Evolutionary conservation across 164 flowering plant genomes (phyloP).

Genomic region (Echeveria elegans): DNA sequence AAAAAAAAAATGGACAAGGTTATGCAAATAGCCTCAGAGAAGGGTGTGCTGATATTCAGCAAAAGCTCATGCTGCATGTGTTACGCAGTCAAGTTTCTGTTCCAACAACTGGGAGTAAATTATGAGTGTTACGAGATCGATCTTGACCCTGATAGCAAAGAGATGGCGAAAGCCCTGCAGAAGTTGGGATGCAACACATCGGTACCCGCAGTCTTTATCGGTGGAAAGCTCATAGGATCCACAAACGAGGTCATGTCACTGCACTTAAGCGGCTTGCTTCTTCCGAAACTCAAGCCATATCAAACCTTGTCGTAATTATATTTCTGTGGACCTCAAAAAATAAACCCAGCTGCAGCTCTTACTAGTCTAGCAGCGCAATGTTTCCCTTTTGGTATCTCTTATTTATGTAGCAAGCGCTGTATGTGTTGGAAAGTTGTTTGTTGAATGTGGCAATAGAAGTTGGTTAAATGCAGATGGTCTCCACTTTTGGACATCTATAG

Average conservation of each 20-base stretch:
- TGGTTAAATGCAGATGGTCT: background rate
- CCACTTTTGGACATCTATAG: background rate
- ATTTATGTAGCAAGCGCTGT: background rate
- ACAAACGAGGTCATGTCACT: slow-evolving; percentile 23
- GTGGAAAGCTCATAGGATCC: slow-evolving; percentile 53
- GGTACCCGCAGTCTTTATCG: slow-evolving; percentile 62
- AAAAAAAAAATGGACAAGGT: slow-evolving; percentile 37
- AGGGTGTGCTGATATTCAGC: slow-evolving; percentile 72
- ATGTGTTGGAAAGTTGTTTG: background rate
- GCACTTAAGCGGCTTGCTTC: slow-evolving; percentile 49
- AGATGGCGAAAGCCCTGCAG: slow-evolving; percentile 61
- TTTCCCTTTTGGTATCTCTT: background rate
- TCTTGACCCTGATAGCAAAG: slow-evolving; percentile 51
- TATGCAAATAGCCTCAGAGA: slow-evolving; percentile 36
- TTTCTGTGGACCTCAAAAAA: no score
- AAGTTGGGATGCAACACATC: slow-evolving; percentile 55
- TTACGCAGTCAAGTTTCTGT: slow-evolving; percentile 58
- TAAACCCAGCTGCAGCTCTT: background rate
- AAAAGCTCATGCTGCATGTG: slow-evolving; percentile 74
- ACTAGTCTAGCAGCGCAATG: background rate
- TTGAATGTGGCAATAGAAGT: background rate
- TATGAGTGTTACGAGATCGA: slow-evolving; percentile 49
- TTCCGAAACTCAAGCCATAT: slow-evolving; percentile 37
- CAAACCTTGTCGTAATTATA: slow-evolving; percentile 14
- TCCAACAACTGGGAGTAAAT: slow-evolving; percentile 50